These are phyloP conservation scores for Sisymbrium altissimum DNA, from an alignment of 345 rosid genomes.

Conservation along the genomic window DNA sequence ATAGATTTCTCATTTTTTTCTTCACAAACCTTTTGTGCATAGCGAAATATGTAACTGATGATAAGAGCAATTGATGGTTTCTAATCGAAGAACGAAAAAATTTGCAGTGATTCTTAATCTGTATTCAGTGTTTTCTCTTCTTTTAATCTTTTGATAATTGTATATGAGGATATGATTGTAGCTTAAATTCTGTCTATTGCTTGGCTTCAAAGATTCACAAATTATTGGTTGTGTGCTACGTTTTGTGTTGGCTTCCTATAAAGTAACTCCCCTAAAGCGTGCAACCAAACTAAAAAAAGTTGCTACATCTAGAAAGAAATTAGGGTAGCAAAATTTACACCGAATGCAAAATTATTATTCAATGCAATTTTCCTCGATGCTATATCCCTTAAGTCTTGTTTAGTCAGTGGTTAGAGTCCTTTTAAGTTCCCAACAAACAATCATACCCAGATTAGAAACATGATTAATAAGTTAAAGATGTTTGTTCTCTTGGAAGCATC, in stretches of 20 bases:
- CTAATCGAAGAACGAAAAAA: not conserved
- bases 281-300: too few species aligned
- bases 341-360: too few species aligned
- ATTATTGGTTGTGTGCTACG: not conserved
- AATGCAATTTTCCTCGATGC: too few species aligned
- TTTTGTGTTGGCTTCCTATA: not conserved
- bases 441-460: too few species aligned
- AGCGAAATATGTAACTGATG: constrained; percentile 14
- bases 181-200: not conserved
- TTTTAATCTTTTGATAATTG: not conserved
- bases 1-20: not conserved
- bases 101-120: not conserved
- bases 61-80: not conserved
- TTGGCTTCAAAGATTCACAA: constrained; percentile 22
- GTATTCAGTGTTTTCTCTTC: not conserved
- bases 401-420: too few species aligned
- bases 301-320: too few species aligned
- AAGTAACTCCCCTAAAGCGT: not conserved
- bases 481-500: too few species aligned
- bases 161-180: not conserved
- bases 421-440: not conserved
- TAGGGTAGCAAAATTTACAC: too few species aligned
- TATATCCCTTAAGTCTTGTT: too few species aligned
- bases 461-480: too few species aligned
- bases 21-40: constrained; percentile 8